Evolutionary conservation across 176 grass and related monocot genomes (phyloP).

Genomic region (Avena eriantha): DNA sequence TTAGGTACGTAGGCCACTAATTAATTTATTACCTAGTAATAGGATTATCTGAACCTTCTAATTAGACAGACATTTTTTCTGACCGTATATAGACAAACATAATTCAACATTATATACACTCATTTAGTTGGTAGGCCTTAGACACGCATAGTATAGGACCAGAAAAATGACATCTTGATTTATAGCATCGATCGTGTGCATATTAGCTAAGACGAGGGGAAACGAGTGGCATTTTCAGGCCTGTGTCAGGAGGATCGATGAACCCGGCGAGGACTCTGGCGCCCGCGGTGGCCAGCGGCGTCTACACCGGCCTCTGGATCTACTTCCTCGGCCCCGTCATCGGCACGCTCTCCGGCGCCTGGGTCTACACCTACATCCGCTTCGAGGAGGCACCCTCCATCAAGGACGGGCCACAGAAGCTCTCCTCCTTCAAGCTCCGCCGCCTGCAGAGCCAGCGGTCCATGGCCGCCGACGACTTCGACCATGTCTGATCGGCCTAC

Average conservation of each 20-base stretch:
- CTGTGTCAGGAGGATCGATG: constrained; percentile 97
- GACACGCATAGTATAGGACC: background rate
- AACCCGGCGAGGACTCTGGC: constrained; percentile 93
- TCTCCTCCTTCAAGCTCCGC: constrained; percentile 94
- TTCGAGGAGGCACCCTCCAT: constrained; percentile 51
- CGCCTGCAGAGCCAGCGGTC: constrained; percentile 76
- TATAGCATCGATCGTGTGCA: background rate
- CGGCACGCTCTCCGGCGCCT: constrained; percentile 84
- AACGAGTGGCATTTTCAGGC: constrained; percentile 81
- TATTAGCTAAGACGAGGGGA: constrained; percentile 54
- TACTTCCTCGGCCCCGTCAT: constrained; percentile 90
- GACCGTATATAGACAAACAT: background rate
- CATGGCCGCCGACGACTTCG: constrained; percentile 57
- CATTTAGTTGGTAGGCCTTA: background rate
- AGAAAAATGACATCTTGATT: constrained; percentile 15
- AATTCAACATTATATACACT: too few relatives aligned
- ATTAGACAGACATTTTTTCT: background rate
- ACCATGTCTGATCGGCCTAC: constrained; percentile 38
- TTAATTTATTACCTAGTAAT: too few relatives aligned
- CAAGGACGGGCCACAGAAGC: constrained; percentile 44
- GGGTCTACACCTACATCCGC: constrained; percentile 79
- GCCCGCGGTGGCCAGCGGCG: constrained; percentile 89
- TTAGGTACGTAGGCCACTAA: too few relatives aligned
- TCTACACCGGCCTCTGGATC: constrained; percentile 82
- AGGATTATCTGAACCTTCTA: background rate